Evolutionary conservation across 2,329 filamentous ascomycete species (phyloP), one percentile per base, ranked within the genome.

Genomic region (Simplicillium aogashimaense): DNA sequence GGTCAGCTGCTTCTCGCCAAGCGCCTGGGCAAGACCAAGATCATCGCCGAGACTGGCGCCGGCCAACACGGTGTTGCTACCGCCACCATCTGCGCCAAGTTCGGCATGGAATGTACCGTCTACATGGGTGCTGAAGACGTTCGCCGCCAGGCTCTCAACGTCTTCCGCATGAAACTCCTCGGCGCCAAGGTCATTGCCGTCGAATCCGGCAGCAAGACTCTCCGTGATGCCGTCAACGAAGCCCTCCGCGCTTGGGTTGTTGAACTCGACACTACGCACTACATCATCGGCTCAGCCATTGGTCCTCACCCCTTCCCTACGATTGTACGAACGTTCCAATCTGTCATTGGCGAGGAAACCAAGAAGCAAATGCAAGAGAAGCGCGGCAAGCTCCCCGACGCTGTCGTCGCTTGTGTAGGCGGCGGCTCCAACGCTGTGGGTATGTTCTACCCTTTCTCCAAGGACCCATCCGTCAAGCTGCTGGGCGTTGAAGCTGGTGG

Each of bases 41-140:
- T 98, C 53, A 98, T 98, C 52, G 92, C 92, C 37, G 92, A 98
- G 67, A 98, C 92, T 13, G 92, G 92, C 50, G 92, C 92, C 40
- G 92, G 92, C 14, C 92, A 98, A 66, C 92, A 98, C 64, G 92
- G 92, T 69, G 92, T 98, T 30, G 92, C 92, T 3, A 97, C 92
- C 25, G 92, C 92, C 1, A 98, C 92, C 0, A 88, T 97, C 17
- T 97, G 92, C 55, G 92, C 92, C 57, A 95, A 95, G 66, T 97
- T 98, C 55, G 88, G 87, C 56, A 90, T 98, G 89, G 83, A 90
- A 60, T 98, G 92, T 60, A 94, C 88, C 25, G 85, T 98, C 41
- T 98, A 89, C 66, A 98, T 98, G 92, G 92, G 92, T 53, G 88
- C 89, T 36, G 92, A 98, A 66, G 92, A 98, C 56, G 92, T 97